Base-by-base conservation (phyloP, 805 yeast species). In the Ogataea saltuana region DNA sequence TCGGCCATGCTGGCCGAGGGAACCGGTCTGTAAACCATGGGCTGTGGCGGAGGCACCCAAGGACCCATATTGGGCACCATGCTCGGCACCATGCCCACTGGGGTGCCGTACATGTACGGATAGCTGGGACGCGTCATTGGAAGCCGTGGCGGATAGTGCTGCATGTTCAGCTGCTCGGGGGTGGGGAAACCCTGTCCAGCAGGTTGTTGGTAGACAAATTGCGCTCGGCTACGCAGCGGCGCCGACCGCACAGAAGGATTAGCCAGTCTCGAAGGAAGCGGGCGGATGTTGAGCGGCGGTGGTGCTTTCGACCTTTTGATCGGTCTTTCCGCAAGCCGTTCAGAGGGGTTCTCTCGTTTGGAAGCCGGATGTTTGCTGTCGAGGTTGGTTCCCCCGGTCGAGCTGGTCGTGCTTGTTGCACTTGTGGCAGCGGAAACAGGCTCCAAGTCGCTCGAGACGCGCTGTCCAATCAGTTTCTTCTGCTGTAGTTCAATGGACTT, bases 401-500 rank as follows among this genome's bases (percentile, higher is more conserved):
- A 19, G 27, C 41, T 37, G 34, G 43, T 19, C n/a, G 30, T 22
- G 13, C 34, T 21, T 9, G 25, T 13, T n/a, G 27, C 36, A 9
- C 23, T 12, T n/a, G 34, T 27, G 18, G 28, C 31, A 33, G 21
- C 17, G 19, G 34, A 8, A 7, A 29, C 23, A 13, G 21, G 28
- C 18, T 32, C 34, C 4, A 13, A 13, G 36, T 40, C 39, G 25
- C 19, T 27, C 7, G 33, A 29, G 17, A 20, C 15, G 32, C 49
- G 44, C 29, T 44, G 45, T 13, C 40, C 38, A 6, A 58, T 58
- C 11, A 58, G 46, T 12, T 48, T 48, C 33, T 48, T 51, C 30
- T 58, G 62, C 31, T 55, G 55, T 15, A 35, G 15, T 33, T 55
- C 58, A 2, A 58, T 56, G 4, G 59, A 48, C 35, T 46, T 55